Evolutionary conservation across 305 asterid species (phyloP).

Genomic region (Nicotiana rustica): DNA sequence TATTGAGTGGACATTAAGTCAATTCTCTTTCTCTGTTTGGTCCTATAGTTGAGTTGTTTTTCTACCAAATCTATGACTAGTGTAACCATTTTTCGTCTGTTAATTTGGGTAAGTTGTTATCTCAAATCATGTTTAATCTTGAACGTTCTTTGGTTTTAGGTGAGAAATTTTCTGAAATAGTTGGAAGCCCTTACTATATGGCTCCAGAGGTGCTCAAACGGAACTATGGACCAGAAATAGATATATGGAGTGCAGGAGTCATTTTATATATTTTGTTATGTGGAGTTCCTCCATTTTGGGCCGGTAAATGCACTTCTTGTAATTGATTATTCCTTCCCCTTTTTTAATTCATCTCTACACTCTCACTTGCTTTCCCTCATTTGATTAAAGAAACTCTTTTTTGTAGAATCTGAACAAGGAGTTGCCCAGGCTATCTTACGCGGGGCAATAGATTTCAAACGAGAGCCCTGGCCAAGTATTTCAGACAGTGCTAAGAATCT

Average conservation of each 20-base stretch:
- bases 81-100: neutral
- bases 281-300: slow-evolving; percentile 98
- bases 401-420: slow-evolving; percentile 91
- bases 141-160: slow-evolving; percentile 49
- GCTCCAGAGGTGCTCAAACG: slow-evolving; percentile 95
- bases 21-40: slow-evolving; percentile 4
- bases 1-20: neutral
- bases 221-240: slow-evolving; percentile 91
- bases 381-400: slow-evolving; percentile 32
- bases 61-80: neutral
- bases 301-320: slow-evolving; percentile 57
- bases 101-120: neutral
- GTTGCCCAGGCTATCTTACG: slow-evolving; percentile 93
- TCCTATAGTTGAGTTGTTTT: neutral
- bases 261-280: slow-evolving; percentile 86
- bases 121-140: neutral
- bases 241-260: slow-evolving; percentile 96
- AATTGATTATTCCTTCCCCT: slow-evolving; percentile 30
- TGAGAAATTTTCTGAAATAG: slow-evolving; percentile 88
- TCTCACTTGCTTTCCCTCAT: neutral
- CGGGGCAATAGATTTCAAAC: slow-evolving; percentile 88
- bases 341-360: neutral
- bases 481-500: slow-evolving; percentile 86
- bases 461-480: slow-evolving; percentile 97
- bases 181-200: slow-evolving; percentile 96